Conservation (phyloP, 345 rosid genomes). For the Boechera retrofracta region DNA sequence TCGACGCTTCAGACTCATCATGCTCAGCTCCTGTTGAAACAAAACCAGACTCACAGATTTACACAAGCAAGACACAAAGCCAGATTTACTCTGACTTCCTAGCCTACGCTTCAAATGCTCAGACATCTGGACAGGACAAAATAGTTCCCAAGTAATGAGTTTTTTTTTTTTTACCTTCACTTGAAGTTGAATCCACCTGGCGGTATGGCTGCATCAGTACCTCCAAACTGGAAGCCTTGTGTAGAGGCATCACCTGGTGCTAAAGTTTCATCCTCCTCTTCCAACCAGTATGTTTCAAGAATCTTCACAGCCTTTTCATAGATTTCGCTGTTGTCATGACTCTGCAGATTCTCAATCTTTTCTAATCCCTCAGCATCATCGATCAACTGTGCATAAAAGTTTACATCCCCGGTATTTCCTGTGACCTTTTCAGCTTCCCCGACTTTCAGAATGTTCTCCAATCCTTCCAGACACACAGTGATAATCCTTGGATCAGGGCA, state of each 20-base stretch:
- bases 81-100: constrained; percentile 10
- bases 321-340: constrained; percentile 84
- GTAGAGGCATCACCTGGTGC: constrained; percentile 67
- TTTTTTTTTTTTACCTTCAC: constrained; percentile 50
- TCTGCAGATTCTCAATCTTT: constrained; percentile 82
- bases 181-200: constrained; percentile 88
- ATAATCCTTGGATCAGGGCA: constrained; percentile 88
- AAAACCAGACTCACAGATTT: constrained; percentile 34
- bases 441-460: constrained; percentile 77
- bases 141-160: not conserved
- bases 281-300: constrained; percentile 83
- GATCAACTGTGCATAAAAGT: constrained; percentile 67
- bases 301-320: constrained; percentile 88
- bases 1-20: constrained; percentile 31
- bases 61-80: constrained; percentile 3
- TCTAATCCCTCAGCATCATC: constrained; percentile 86
- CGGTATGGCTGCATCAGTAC: constrained; percentile 60
- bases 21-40: constrained; percentile 34
- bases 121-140: constrained; percentile 10
- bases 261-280: constrained; percentile 78
- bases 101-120: constrained; percentile 4
- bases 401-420: constrained; percentile 63
- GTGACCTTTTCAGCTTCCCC: constrained; percentile 75
- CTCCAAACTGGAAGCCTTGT: constrained; percentile 70
- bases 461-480: constrained; percentile 80